phyloP scores from a whole-genome alignment of 768 basidiomycete genomes.

The Paxillus rubicundulus region DNA sequence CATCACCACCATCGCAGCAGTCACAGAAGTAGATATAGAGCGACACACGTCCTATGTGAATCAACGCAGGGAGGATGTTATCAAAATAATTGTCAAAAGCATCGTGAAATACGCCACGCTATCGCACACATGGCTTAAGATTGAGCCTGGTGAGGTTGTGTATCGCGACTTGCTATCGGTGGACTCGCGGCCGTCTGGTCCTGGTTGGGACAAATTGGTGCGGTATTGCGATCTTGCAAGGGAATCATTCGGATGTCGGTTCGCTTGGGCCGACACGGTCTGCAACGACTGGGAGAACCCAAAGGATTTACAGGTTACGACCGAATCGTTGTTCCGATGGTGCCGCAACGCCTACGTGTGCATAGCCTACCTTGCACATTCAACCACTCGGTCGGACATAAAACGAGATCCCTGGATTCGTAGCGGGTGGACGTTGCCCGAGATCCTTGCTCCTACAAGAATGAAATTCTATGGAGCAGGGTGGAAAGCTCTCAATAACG shows the following conservation, averaged over 20 bases:
- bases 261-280: slow-evolving; percentile 18
- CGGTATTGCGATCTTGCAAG: slow-evolving; percentile 11
- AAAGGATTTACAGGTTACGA: neutral
- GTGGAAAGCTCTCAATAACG: slow-evolving; percentile 17
- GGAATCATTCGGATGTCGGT: slow-evolving; percentile 14
- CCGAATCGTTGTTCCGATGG: slow-evolving; percentile 13
- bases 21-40: slow-evolving; percentile 20
- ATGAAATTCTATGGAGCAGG: slow-evolving; percentile 21
- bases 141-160: neutral
- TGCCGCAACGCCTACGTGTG: slow-evolving; percentile 22
- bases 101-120: slow-evolving; percentile 22
- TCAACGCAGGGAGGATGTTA: slow-evolving; percentile 22
- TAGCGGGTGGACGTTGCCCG: slow-evolving; percentile 14
- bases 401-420: slow-evolving; percentile 12
- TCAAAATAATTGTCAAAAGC: slow-evolving; percentile 18
- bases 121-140: slow-evolving; percentile 9
- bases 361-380: slow-evolving; percentile 12
- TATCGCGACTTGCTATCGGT: slow-evolving; percentile 6
- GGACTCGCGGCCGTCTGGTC: neutral
- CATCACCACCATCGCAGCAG: slow-evolving; percentile 10
- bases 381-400: slow-evolving; percentile 6
- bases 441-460: slow-evolving; percentile 18
- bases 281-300: slow-evolving; percentile 8
- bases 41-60: slow-evolving; percentile 22
- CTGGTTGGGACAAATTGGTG: slow-evolving; percentile 15